These are phyloP conservation scores for Amanita pallidorosea DNA, from an alignment of 768 basidiomycete genomes.

Conservation along the genomic window DNA sequence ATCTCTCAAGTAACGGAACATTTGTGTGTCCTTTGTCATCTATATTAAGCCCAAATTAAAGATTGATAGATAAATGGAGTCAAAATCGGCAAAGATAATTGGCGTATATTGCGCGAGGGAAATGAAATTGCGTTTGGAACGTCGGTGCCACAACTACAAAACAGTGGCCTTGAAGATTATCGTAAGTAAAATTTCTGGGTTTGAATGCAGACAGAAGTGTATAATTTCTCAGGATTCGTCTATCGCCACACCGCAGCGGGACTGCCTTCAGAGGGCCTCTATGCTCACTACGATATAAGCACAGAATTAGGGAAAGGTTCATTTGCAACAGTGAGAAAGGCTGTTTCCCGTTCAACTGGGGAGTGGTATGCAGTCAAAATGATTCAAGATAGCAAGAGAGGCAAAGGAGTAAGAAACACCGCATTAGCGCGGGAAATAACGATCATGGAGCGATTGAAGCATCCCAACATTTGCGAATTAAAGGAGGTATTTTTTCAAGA, in stretches of 20 bases:
- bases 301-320: constrained; percentile 80
- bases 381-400: constrained; percentile 45
- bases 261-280: constrained; percentile 39
- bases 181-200: constrained; percentile 31
- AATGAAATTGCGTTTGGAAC: constrained; percentile 85
- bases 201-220: background rate
- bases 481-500: constrained; percentile 68
- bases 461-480: constrained; percentile 75
- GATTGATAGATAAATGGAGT: constrained; percentile 50
- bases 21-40: constrained; percentile 30
- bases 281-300: constrained; percentile 55
- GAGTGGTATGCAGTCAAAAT: constrained; percentile 83
- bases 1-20: constrained; percentile 66
- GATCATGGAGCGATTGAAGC: constrained; percentile 67
- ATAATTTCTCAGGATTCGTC: constrained; percentile 44
- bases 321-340: constrained; percentile 86
- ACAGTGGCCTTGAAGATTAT: constrained; percentile 54
- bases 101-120: constrained; percentile 58
- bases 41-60: background rate
- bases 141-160: constrained; percentile 30
- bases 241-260: constrained; percentile 54
- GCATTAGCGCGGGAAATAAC: constrained; percentile 62
- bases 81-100: constrained; percentile 47
- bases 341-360: constrained; percentile 60
- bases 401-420: constrained; percentile 17